Conservation (phyloP, 352 stramenopile species). For the Plasmopara halstedii region DNA sequence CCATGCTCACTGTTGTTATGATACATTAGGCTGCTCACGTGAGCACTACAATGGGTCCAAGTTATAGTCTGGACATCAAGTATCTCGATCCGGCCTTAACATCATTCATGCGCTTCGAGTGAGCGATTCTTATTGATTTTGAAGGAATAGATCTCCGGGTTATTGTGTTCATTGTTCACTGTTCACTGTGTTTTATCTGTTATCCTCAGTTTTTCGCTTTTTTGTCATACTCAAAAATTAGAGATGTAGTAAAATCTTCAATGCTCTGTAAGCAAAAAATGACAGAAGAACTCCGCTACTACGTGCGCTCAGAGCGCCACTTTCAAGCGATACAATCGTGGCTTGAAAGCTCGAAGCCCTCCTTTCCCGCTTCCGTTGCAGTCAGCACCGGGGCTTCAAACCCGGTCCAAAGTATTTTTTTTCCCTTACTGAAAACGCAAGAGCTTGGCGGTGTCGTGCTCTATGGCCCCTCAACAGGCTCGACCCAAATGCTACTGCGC, state of each 20-base stretch:
- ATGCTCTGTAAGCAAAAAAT: constrained; percentile 41
- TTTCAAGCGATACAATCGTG: constrained; percentile 60
- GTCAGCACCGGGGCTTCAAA: constrained; percentile 18
- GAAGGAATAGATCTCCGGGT: constrained; percentile 17
- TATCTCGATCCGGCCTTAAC: constrained; percentile 76
- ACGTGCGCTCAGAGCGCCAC: constrained; percentile 67
- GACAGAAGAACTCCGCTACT: constrained; percentile 64
- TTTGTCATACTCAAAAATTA: neutral
- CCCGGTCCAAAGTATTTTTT: constrained; percentile 34
- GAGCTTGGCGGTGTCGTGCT: constrained; percentile 64
- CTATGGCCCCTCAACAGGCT: constrained; percentile 56
- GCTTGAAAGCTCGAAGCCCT: constrained; percentile 28
- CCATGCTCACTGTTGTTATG: constrained; percentile 4
- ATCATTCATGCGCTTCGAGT: constrained; percentile 84
- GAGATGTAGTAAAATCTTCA: neutral
- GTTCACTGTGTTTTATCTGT: neutral
- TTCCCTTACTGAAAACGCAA: constrained; percentile 53
- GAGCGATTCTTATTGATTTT: constrained; percentile 17
- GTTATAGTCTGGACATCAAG: constrained; percentile 75
- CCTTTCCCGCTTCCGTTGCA: constrained; percentile 18
- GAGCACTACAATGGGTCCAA: constrained; percentile 81
- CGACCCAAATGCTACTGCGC: constrained; percentile 81
- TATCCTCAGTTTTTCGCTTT: neutral
- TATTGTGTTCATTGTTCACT: too few species aligned
- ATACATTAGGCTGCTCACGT: constrained; percentile 51